Conservation (phyloP, 2,329 filamentous ascomycete genomes). For the Acephala macrosclerotiorum region DNA sequence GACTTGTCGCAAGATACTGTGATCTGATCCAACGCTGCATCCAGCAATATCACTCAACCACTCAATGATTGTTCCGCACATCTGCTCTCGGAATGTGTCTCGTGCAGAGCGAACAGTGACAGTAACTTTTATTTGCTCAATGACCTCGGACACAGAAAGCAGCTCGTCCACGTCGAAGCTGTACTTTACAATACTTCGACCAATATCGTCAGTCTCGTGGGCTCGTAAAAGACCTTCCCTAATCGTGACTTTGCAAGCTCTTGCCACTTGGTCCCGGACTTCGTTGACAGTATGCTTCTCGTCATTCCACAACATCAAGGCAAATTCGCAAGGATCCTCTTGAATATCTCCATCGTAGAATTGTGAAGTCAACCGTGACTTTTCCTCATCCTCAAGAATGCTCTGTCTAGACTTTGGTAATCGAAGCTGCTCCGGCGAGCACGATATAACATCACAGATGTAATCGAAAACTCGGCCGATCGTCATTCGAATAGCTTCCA, state of each 20-base stretch:
- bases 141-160: conserved; percentile 79
- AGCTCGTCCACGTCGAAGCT: conserved; percentile 75
- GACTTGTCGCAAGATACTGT: conserved; percentile 77
- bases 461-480: conserved; percentile 89
- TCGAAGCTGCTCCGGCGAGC: conserved; percentile 93
- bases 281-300: conserved; percentile 97
- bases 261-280: conserved; percentile 86
- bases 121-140: conserved; percentile 95
- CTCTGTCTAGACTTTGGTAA: conserved; percentile 83
- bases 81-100: conserved; percentile 96
- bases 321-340: conserved; percentile 76
- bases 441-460: conserved; percentile 96
- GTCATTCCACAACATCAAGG: conserved; percentile 93
- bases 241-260: conserved; percentile 80
- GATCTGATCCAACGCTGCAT: conserved; percentile 83
- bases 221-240: conserved; percentile 77
- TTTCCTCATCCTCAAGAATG: conserved; percentile 81
- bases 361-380: conserved; percentile 77
- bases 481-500: conserved; percentile 82
- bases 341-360: conserved; percentile 74
- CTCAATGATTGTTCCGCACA: conserved; percentile 97
- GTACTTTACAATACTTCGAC: conserved; percentile 84
- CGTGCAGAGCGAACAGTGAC: conserved; percentile 92
- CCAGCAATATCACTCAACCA: conserved; percentile 95
- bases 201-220: conserved; percentile 87